Evolutionary conservation across 2,329 filamentous ascomycete species (phyloP), one percentile per base, ranked within the genome.

Genomic region (Cladobotryum protrusum): DNA sequence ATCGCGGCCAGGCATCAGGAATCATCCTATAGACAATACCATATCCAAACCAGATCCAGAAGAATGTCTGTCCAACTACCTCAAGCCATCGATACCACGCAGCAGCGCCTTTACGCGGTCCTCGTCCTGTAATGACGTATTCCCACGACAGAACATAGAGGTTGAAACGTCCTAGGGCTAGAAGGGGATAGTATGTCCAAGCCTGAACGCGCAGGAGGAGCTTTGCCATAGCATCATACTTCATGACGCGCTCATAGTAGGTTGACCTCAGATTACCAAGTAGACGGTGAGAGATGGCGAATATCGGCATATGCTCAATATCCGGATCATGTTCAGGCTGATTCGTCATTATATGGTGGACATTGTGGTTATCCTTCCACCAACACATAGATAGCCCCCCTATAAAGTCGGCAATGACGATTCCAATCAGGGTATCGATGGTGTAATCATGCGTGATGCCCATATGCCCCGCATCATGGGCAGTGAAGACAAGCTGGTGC

Each of bases 301-400:
- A 86, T 45, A 87, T 75, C 0, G 85, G 85, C 46, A 86, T 72
- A 63, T 87, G 83, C 56, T 87, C 80, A 49, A 79, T 79, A 58
- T 81, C 78, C 6, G 78, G 78, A 52, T 81, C 78, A 54, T 79
- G 75, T 59, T 79, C 76, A 2, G 81, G 79, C 57, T 77, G 72
- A 69, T 86, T 86, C 40, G 82, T 85, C 49, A 85, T 69, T 3
- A 86, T 73, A 57, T 86, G 82, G 62, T 86, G 82, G 3, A 86
- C 79, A 49, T 85, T 85, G 68, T 86, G 82, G 47, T 77, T 83
- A 58, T 77, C 78, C 69, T 86, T 85, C 82, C 82, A 85, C 82
- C 82, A 85, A 15, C 82, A 81, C 48, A 85, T 80, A 3, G 79
- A 83, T 15, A 86, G 70, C 34, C 82, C 82, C 54, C 81, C 83